Evolutionary conservation across 139 green algal species (phyloP).

Genomic region (Yamagishiella unicocca): DNA sequence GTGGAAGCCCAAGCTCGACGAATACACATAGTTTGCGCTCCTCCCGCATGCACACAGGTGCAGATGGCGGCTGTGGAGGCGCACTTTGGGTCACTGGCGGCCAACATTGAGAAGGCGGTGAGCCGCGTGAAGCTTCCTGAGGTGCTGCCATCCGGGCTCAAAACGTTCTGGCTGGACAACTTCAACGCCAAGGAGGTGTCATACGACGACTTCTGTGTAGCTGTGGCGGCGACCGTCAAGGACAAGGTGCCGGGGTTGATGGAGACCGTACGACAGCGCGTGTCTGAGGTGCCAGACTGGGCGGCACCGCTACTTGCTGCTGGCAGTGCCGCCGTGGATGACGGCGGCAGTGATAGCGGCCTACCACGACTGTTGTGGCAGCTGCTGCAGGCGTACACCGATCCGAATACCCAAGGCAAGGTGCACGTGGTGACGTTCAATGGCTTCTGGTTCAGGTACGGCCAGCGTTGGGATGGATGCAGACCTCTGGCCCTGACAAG

Average conservation of each 20-base stretch:
- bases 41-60: neutral
- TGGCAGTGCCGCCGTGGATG: too few species aligned
- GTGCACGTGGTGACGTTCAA: neutral
- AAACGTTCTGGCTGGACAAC: neutral
- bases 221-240: neutral
- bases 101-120: neutral
- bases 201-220: neutral
- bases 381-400: neutral
- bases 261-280: neutral
- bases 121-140: neutral
- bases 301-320: too few species aligned
- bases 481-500: too few species aligned
- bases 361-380: neutral
- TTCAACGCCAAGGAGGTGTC: neutral
- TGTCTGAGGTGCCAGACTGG: neutral
- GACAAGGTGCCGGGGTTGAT: neutral
- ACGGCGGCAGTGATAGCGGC: neutral
- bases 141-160: neutral
- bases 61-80: neutral
- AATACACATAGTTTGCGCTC: too few species aligned
- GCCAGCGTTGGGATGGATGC: too few species aligned
- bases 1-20: too few species aligned
- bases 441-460: constrained; percentile 6
- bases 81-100: neutral
- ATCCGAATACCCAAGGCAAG: neutral